These are phyloP conservation scores for Flaveria trinervia DNA, from an alignment of 129 eudicot species.

Conservation along the genomic window DNA sequence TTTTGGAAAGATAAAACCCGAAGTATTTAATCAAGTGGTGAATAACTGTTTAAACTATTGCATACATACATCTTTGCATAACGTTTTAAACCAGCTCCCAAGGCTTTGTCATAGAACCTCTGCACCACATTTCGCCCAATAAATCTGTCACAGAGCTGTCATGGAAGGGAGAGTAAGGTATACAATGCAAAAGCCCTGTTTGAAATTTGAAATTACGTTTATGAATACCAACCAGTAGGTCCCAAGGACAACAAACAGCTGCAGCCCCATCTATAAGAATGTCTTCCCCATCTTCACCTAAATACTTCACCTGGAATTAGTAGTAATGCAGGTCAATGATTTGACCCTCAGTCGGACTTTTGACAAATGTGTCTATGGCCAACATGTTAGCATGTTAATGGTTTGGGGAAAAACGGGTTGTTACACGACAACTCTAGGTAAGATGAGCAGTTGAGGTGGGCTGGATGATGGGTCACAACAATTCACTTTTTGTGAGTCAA, in stretches of 20 bases:
- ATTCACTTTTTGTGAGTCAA: not conserved
- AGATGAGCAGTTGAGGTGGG: not conserved
- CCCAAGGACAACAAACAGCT: conserved; percentile 97
- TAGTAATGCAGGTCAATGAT: conserved; percentile 14
- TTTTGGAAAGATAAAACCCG: not conserved
- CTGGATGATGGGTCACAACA: not conserved
- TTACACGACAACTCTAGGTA: too few species aligned
- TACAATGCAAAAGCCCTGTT: not conserved
- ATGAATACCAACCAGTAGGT: conserved; percentile 71
- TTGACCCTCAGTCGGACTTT: not conserved
- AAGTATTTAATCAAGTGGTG: not conserved
- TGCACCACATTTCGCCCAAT: conserved; percentile 72
- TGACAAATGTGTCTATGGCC: conserved; percentile 12
- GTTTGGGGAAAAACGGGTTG: too few species aligned
- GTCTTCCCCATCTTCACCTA: conserved; percentile 85
- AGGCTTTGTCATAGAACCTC: conserved; percentile 71
- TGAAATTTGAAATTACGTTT: conserved; percentile 1
- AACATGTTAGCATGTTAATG: not conserved
- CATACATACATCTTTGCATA: conserved; percentile 79
- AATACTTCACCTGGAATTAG: conserved; percentile 75
- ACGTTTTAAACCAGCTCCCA: conserved; percentile 71
- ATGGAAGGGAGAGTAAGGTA: conserved; percentile 16
- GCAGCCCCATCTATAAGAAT: conserved; percentile 86
- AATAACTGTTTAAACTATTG: conserved; percentile 25
- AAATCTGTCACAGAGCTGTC: conserved; percentile 84